Percentiles rank a stretch among this genome's conserved stretches.
phyloP scores from a whole-genome alignment of 2,329 filamentous ascomycete genomes.

The Monosporascus sp. region DNA sequence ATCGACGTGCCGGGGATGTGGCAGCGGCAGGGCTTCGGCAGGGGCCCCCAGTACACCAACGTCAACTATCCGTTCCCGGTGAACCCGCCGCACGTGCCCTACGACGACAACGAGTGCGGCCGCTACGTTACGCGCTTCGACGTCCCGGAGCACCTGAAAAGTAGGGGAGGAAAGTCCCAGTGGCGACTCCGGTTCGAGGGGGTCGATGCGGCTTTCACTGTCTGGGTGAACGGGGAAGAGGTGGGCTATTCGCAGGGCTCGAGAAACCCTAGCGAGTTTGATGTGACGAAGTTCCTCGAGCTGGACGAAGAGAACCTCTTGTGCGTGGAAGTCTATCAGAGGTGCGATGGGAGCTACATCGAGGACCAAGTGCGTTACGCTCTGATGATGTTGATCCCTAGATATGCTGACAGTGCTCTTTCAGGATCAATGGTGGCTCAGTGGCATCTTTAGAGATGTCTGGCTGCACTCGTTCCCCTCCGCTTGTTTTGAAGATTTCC shows the following conservation, averaged over 20 bases:
- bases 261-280: conserved; percentile 69
- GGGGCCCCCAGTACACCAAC: conserved; percentile 59
- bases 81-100: conserved; percentile 59
- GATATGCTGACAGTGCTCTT: background rate
- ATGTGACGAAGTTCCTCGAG: conserved; percentile 52
- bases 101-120: conserved; percentile 61
- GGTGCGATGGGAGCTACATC: conserved; percentile 67
- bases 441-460: conserved; percentile 66
- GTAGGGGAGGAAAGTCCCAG: conserved; percentile 39
- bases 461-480: conserved; percentile 57
- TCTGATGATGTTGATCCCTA: background rate
- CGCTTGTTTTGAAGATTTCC: conserved; percentile 51
- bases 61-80: conserved; percentile 58
- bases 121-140: conserved; percentile 56
- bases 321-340: conserved; percentile 66
- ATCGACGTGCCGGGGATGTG: conserved; percentile 62
- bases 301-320: conserved; percentile 47
- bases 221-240: conserved; percentile 64
- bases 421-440: conserved; percentile 64
- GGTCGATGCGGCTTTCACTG: conserved; percentile 66
- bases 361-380: conserved; percentile 50
- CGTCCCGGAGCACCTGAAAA: conserved; percentile 38
- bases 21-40: conserved; percentile 62
- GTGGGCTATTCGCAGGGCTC: conserved; percentile 71
- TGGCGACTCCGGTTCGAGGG: conserved; percentile 69